Evolutionary conservation across 2,329 filamentous ascomycete genomes (phyloP).

Genomic region (Fusarium xyrophilum): DNA sequence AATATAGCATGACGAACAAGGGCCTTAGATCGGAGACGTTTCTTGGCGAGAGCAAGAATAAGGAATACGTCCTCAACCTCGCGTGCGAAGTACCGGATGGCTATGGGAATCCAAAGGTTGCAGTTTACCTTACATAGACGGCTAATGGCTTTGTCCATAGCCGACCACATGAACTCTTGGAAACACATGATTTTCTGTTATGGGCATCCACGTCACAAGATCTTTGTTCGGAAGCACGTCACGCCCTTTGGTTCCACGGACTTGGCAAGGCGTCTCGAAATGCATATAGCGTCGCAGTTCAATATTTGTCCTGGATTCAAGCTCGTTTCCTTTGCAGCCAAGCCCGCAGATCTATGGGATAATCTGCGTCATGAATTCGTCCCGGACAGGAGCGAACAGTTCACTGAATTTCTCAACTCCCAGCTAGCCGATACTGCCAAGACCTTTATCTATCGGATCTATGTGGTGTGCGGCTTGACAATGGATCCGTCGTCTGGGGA

Average conservation of each 20-base stretch:
- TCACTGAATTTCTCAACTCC: background rate
- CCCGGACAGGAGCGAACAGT: background rate
- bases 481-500: fast-evolving
- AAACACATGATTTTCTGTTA: background rate
- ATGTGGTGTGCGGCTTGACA: background rate
- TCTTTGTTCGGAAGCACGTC: background rate
- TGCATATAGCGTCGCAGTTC: background rate
- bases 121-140: background rate
- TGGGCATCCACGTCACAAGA: background rate
- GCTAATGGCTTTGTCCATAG: slow-evolving; percentile 2
- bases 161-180: background rate
- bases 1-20: slow-evolving; percentile 8
- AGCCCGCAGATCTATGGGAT: slow-evolving; percentile 6
- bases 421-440: background rate
- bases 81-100: background rate
- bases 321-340: background rate
- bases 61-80: background rate
- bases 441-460: background rate
- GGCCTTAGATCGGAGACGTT: background rate
- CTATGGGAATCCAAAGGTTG: fast-evolving
- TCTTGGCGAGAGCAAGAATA: fast-evolving
- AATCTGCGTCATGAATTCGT: background rate
- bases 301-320: background rate
- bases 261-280: background rate
- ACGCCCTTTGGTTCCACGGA: background rate